Conservation (phyloP, 371 early-diverging fungal species). For the Nematocida minor region DNA sequence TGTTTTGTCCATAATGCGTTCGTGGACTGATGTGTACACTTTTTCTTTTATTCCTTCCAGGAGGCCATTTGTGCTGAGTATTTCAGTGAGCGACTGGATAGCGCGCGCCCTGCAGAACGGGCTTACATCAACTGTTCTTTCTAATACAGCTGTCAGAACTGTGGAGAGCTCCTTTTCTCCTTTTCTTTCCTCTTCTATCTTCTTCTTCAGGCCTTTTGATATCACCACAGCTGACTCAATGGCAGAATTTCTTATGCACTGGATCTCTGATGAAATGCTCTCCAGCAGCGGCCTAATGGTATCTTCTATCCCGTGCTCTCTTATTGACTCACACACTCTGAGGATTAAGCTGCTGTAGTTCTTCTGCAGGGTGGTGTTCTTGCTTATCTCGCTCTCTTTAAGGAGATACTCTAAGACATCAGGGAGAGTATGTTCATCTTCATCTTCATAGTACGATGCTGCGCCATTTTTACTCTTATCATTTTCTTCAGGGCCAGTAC, state of each 20-base stretch:
- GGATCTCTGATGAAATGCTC: conserved; percentile 22
- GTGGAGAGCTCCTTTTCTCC: conserved; percentile 50
- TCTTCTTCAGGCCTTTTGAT: conserved; percentile 29
- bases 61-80: conserved; percentile 51
- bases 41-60: conserved; percentile 34
- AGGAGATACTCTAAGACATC: conserved; percentile 16
- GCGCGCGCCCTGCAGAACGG: conserved; percentile 55
- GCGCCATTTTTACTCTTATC: not conserved
- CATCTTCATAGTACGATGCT: too few species aligned
- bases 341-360: conserved; percentile 13
- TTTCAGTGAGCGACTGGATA: conserved; percentile 41
- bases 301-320: not conserved
- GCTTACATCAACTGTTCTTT: conserved; percentile 55
- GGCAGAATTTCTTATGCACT: conserved; percentile 51
- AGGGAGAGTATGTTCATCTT: not conserved
- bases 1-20: conserved; percentile 60
- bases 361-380: conserved; percentile 35
- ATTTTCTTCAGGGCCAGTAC: too few species aligned
- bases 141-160: conserved; percentile 33
- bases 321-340: not conserved
- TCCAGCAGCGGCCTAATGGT: not conserved
- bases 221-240: conserved; percentile 53
- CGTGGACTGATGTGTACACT: conserved; percentile 51
- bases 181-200: conserved; percentile 25
- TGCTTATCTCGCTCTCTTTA: conserved; percentile 14